Base-by-base conservation (phyloP, 2,329 filamentous ascomycete species). In the Didymosphaeria variabile region DNA sequence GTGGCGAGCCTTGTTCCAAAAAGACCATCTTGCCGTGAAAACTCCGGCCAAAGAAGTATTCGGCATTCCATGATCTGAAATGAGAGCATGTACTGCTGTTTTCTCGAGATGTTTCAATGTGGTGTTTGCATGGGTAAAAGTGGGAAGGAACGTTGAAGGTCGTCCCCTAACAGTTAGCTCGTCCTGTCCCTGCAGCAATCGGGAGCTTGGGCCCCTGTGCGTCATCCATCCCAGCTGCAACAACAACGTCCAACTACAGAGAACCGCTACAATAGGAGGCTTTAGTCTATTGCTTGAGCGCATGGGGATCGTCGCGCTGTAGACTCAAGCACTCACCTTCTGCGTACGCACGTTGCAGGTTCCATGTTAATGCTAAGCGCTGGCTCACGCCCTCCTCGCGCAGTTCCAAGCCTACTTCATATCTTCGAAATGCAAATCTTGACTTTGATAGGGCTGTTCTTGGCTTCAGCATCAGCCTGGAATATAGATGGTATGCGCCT, bases 401-500 rank as follows among this genome's bases (percentile, higher is more conserved):
- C 29, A 17, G 15, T 5, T 38, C 31, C 54, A 58, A 17, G 29
- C 8, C 7, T 3, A 19, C 19, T 26, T 34, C n/a, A 10, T 31
- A 38, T 15, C 34, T 32, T 42, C 4, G 12, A 19, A 4, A 61
- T 55, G 50, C 50, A 40, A 8, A 36, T 31, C 31, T 29, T 61
- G 31, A 29, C 64, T 0, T 29, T 65, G 1, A 57, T 63, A 32
- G 60, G 66, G 42, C 61, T 64, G 21, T 42, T 67, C 52, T 34
- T 74, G 23, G 60, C 65, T 26, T 59, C 65, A 13, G 59, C 60
- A 15, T 26, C 59, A 53, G 70, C 70, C 36, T 78, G 75, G 75
- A 76, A 73, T 53, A 72, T 69, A 34, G 75, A 78, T 67, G 75
- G 75, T 76, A 56, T 36, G 51, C n/a, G 31, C 29, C 23, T 42